phyloP scores from a whole-genome alignment of 208 protist species.

The Phytomonas sp. region DNA sequence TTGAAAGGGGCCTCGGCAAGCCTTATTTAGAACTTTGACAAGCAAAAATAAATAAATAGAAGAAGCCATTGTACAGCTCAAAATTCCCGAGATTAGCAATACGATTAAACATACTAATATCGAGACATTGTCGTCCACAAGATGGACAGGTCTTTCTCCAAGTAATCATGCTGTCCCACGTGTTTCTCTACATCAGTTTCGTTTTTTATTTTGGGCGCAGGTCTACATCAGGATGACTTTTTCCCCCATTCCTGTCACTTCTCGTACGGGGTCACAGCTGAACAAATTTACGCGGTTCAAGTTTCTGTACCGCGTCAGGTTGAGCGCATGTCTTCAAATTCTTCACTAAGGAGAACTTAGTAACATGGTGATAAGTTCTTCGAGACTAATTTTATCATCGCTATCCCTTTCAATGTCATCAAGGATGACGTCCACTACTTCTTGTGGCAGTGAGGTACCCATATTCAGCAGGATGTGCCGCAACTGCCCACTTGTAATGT shows the following conservation, averaged over 20 bases:
- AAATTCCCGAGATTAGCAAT: not conserved
- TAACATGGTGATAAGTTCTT: conserved; percentile 76
- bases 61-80: not conserved
- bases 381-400: conserved; percentile 75
- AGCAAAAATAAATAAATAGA: conserved; percentile 12
- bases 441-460: conserved; percentile 80
- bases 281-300: not conserved
- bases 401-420: conserved; percentile 73
- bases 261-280: not conserved
- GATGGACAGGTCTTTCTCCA: not conserved
- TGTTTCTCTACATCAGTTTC: conserved; percentile 3
- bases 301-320: not conserved
- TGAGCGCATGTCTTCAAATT: not conserved
- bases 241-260: not conserved
- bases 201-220: not conserved
- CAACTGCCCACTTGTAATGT: conserved; percentile 90
- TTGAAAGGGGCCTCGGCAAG: not conserved
- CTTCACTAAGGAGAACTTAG: not conserved
- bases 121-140: not conserved
- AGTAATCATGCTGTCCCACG: not conserved
- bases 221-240: not conserved
- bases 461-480: conserved; percentile 91
- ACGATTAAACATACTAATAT: not conserved
- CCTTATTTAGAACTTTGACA: conserved; percentile 2
- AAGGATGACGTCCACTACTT: conserved; percentile 85